Base-by-base conservation (phyloP, 2,329 filamentous ascomycete species). In the Venturia aucupariae region DNA sequence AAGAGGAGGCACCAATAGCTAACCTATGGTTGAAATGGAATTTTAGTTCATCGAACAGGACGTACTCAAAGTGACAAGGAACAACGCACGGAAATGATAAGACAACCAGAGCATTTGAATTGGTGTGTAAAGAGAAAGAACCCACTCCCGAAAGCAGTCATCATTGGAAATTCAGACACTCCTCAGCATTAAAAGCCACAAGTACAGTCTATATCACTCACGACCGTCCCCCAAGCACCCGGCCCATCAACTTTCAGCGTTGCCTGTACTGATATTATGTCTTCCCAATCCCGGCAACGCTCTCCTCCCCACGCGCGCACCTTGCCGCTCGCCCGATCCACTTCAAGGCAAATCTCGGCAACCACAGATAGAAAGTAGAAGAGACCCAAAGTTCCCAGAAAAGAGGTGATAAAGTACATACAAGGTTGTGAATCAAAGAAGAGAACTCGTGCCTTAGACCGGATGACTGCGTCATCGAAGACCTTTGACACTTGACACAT, bases 371-470 rank as follows among this genome's bases (percentile, higher is more conserved):
- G 27, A 35, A n/a, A 57, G 30, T 35, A 57, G 30, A 35, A 57
- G 51, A 57, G 30, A 10, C 51, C 51, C 30, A 57, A 57, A 11
- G 51, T 35, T 57, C 51, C 51, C 27, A 35, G 51, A 57, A 57
- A 57, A 57, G 24, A 57, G 30, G 19, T n/a, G 51, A 57, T 57
- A 57, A 35, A 57, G 35, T 57, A 57, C 51, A 57, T 32, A 35
- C 51, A 57, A 57, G 27, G 19, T 3, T 57, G 15, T 57, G 30
- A 57, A 57, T 57, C 17, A 30, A 57, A 57, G 30, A 57, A 22
- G 15, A 54, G 24, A 32, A 54, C 8, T 57, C 30, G 27, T 51
- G 46, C 22, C 13, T 10, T 35, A 35, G 4, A 5, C 51, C 30
- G 8, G 51, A 57, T 57, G 30, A 57, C 27, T 11, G 27, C 30